Evolutionary conservation across 352 stramenopile species (phyloP).

Genomic region (Globisporangium nodosum): DNA sequence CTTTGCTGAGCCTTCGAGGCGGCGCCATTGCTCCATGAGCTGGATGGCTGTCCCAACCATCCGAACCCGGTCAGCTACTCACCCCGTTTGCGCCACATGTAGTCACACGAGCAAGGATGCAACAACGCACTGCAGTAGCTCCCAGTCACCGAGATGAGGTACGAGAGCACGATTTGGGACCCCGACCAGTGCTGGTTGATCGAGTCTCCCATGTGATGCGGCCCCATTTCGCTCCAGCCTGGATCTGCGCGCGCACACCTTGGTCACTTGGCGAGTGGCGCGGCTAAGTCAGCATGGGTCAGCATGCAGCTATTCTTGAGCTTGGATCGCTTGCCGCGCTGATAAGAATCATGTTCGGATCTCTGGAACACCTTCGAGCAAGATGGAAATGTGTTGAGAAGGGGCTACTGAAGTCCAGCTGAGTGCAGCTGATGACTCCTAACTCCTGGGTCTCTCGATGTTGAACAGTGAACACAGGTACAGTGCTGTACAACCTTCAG

Average conservation of each 20-base stretch:
- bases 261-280: neutral
- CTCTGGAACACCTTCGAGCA: too few relatives aligned
- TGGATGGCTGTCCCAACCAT: conserved; percentile 34
- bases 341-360: too few relatives aligned
- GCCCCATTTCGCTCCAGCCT: too few relatives aligned
- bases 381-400: too few relatives aligned
- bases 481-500: too few relatives aligned
- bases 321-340: too few relatives aligned
- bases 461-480: too few relatives aligned
- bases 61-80: neutral
- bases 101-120: neutral
- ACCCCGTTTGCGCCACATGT: neutral
- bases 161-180: conserved; percentile 38
- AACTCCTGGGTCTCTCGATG: too few relatives aligned
- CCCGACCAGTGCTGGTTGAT: conserved; percentile 33
- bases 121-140: conserved; percentile 54
- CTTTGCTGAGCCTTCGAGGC: conserved; percentile 25
- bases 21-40: conserved; percentile 64
- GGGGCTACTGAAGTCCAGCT: too few relatives aligned
- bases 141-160: conserved; percentile 48
- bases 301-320: too few relatives aligned
- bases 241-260: neutral
- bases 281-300: too few relatives aligned
- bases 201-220: neutral
- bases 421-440: too few relatives aligned